phyloP scores from a whole-genome alignment of 371 early-diverging fungal species.

The Fennellomyces sp. region DNA sequence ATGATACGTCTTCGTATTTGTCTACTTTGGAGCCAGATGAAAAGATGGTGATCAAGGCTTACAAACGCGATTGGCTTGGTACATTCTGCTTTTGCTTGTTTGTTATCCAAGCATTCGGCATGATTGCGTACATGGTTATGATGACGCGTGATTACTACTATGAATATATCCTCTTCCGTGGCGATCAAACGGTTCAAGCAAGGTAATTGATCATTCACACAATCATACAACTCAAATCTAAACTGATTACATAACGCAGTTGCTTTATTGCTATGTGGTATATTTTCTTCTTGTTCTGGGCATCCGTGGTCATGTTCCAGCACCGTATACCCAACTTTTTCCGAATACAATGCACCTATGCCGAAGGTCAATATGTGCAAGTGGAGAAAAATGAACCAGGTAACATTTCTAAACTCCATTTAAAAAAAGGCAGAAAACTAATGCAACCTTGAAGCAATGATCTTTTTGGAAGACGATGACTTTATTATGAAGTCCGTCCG shows the following conservation, averaged over 20 bases:
- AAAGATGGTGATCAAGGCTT: conserved; percentile 36
- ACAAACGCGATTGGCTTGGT: conserved; percentile 37
- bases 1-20: background rate
- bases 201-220: conserved; percentile 24
- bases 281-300: conserved; percentile 67
- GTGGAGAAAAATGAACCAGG: conserved; percentile 61
- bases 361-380: conserved; percentile 64
- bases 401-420: background rate
- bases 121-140: conserved; percentile 39
- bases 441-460: conserved; percentile 30
- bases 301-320: conserved; percentile 46
- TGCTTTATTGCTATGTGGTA: conserved; percentile 67
- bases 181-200: conserved; percentile 35
- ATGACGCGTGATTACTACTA: conserved; percentile 40
- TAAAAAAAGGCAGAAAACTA: conserved; percentile 5
- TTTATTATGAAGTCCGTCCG: conserved; percentile 21
- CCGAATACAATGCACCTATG: conserved; percentile 57
- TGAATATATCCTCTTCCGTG: conserved; percentile 31
- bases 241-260: too few relatives aligned
- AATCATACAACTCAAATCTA: conserved; percentile 31
- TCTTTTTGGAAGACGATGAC: conserved; percentile 54
- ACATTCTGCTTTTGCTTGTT: conserved; percentile 18
- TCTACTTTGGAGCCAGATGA: conserved; percentile 27
- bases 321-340: conserved; percentile 64
- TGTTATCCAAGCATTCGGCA: conserved; percentile 34